phyloP scores from a whole-genome alignment of 164 flowering plant species.

The Cinnamomum chago region DNA sequence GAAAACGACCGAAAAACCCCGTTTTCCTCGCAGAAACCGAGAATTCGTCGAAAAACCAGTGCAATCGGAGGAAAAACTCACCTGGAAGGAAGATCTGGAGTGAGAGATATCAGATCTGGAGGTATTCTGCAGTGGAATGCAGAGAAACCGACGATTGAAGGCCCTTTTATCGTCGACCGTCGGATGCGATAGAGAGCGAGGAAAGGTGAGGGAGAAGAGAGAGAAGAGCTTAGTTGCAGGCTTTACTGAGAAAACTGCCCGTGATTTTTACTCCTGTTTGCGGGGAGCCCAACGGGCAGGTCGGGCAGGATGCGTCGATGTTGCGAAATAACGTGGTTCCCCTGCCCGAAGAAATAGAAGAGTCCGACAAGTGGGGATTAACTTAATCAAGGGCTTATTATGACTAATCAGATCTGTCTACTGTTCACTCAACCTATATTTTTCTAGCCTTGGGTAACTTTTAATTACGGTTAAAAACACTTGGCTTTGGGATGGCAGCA shows the following conservation, averaged over 20 bases:
- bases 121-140: slow-evolving; percentile 14
- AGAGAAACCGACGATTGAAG: slow-evolving; percentile 6
- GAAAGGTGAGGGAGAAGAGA: background rate
- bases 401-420: background rate
- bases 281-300: background rate
- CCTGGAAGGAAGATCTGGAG: slow-evolving; percentile 23
- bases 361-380: background rate
- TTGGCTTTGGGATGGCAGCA: too few species aligned
- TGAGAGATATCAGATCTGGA: slow-evolving; percentile 27
- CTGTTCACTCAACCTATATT: too few species aligned
- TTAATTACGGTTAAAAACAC: too few species aligned
- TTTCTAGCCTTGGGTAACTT: too few species aligned
- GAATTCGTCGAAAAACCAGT: background rate
- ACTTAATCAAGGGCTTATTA: background rate
- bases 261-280: slow-evolving; percentile 26
- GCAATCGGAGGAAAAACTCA: slow-evolving; percentile 12
- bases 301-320: slow-evolving; percentile 1
- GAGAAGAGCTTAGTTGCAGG: slow-evolving; percentile 6
- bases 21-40: background rate
- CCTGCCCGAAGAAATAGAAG: slow-evolving; percentile 1
- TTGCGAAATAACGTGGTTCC: background rate
- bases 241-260: slow-evolving; percentile 33
- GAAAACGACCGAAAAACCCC: background rate
- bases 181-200: slow-evolving; percentile 16
- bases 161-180: slow-evolving; percentile 35